Evolutionary conservation across 805 yeast species (phyloP).

Genomic region (Wickerhamiella parazyma): DNA sequence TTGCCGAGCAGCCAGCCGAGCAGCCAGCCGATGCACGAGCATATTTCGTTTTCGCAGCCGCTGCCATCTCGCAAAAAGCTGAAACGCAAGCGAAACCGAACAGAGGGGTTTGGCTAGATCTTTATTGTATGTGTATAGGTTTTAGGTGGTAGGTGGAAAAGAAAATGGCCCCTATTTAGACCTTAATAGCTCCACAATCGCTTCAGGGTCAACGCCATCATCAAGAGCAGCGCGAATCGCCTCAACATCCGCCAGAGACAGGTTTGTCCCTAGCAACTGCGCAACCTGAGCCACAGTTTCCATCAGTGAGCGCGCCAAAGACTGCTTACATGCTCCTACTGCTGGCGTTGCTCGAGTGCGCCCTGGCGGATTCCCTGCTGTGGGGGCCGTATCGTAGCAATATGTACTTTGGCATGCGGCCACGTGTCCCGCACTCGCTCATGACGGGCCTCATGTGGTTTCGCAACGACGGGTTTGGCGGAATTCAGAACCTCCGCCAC

Average conservation of each 20-base stretch:
- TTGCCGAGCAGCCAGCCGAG: too few relatives aligned
- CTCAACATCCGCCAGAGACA: conserved; percentile 19
- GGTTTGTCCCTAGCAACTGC: conserved; percentile 22
- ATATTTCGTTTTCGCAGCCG: conserved; percentile 14
- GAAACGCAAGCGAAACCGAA: conserved; percentile 6
- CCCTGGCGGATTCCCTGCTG: conserved; percentile 33
- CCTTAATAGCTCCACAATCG: conserved; percentile 17
- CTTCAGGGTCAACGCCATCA: conserved; percentile 25
- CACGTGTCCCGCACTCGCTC: conserved; percentile 64
- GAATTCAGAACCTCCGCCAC: conserved; percentile 51
- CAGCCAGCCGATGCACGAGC: neutral
- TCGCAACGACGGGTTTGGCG: conserved; percentile 43
- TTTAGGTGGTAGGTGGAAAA: too few relatives aligned
- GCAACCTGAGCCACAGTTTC: conserved; percentile 20
- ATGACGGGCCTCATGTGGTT: conserved; percentile 83
- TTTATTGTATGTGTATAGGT: too few relatives aligned
- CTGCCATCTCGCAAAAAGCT: conserved; percentile 8
- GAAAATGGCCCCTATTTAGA: too few relatives aligned
- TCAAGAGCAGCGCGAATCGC: conserved; percentile 19
- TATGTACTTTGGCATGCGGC: conserved; percentile 72
- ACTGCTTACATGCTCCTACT: neutral
- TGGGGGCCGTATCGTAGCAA: conserved; percentile 96
- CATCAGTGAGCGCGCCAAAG: too few relatives aligned
- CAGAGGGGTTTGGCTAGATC: conserved; percentile 9
- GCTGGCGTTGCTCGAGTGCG: neutral